A percentile compares a stretch with the other conserved stretches of the same genome.
phyloP scores from a whole-genome alignment of 2,329 filamentous ascomycete species.

The Aspergillus melleus region DNA sequence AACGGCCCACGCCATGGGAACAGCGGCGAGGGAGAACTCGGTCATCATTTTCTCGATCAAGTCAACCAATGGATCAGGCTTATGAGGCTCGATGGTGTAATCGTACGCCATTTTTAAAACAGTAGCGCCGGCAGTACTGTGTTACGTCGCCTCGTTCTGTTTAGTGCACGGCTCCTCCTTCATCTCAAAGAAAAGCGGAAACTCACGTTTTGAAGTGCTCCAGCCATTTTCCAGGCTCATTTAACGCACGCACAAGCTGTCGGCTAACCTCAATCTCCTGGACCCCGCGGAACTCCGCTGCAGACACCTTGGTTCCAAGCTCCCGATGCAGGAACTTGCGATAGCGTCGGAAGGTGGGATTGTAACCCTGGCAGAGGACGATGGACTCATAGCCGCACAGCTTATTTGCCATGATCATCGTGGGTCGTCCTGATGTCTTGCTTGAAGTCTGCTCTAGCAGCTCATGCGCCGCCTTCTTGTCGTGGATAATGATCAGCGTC shows the following conservation, averaged over 20 bases:
- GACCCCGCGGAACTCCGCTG: conserved; percentile 40
- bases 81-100: conserved; percentile 21
- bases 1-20: conserved; percentile 46
- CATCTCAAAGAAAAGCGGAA: conserved; percentile 4
- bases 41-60: conserved; percentile 40
- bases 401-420: conserved; percentile 2
- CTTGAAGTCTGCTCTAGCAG: conserved; percentile 2
- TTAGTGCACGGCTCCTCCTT: neutral
- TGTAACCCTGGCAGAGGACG: conserved; percentile 5
- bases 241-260: conserved; percentile 44
- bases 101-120: conserved; percentile 43
- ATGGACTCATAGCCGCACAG: conserved; percentile 7
- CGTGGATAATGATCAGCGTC: conserved; percentile 4
- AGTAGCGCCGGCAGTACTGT: conserved; percentile 29
- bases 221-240: conserved; percentile 38
- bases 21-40: conserved; percentile 40
- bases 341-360: conserved; percentile 1
- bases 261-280: conserved; percentile 45
- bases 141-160: neutral
- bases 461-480: conserved; percentile 4
- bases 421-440: conserved; percentile 7
- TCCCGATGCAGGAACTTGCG: conserved; percentile 28
- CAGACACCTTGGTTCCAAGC: conserved; percentile 43
- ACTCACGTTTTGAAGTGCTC: conserved; percentile 38
- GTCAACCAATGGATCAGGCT: conserved; percentile 37